phyloP scores from a whole-genome alignment of 2,329 filamentous ascomycete species.

The Fusarium setosum region DNA sequence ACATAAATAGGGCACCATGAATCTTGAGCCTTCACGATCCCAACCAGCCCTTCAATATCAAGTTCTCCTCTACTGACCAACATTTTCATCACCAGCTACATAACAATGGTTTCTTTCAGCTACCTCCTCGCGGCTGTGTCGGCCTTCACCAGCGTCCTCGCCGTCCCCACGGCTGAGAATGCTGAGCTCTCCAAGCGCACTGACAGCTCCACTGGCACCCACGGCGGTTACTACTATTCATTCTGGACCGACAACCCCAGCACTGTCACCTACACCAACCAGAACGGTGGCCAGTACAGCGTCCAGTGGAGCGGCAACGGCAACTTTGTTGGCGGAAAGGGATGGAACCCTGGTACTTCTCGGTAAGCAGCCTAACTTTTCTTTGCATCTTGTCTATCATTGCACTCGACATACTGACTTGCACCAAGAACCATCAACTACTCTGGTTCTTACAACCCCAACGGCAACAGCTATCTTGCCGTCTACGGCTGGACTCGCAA shows the following conservation, averaged over 20 bases:
- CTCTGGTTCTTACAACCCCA: slow-evolving; percentile 46
- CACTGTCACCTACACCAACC: slow-evolving; percentile 58
- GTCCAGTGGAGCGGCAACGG: slow-evolving; percentile 53
- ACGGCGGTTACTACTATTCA: slow-evolving; percentile 58
- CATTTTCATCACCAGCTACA: background rate
- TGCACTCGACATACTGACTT: slow-evolving; percentile 22
- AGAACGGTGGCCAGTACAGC: slow-evolving; percentile 55
- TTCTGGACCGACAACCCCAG: slow-evolving; percentile 61
- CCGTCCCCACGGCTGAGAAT: slow-evolving; percentile 29
- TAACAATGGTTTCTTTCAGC: slow-evolving; percentile 39
- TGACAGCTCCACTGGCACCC: slow-evolving; percentile 49
- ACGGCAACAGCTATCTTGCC: slow-evolving; percentile 52
- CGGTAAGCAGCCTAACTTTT: slow-evolving; percentile 43
- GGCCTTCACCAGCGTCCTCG: slow-evolving; percentile 30
- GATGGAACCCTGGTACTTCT: slow-evolving; percentile 37
- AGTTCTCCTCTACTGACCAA: background rate
- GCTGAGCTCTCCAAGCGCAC: slow-evolving; percentile 46
- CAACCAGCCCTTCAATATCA: background rate
- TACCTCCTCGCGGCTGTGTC: slow-evolving; percentile 35
- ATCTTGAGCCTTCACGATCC: background rate
- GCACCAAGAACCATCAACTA: slow-evolving; percentile 37
- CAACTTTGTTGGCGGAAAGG: slow-evolving; percentile 43
- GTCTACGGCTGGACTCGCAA: slow-evolving; percentile 53
- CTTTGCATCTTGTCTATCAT: no score
- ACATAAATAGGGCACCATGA: slow-evolving; percentile 24